Conservation (phyloP, 2,329 filamentous ascomycete species). For the Penicillium brasilianum region DNA sequence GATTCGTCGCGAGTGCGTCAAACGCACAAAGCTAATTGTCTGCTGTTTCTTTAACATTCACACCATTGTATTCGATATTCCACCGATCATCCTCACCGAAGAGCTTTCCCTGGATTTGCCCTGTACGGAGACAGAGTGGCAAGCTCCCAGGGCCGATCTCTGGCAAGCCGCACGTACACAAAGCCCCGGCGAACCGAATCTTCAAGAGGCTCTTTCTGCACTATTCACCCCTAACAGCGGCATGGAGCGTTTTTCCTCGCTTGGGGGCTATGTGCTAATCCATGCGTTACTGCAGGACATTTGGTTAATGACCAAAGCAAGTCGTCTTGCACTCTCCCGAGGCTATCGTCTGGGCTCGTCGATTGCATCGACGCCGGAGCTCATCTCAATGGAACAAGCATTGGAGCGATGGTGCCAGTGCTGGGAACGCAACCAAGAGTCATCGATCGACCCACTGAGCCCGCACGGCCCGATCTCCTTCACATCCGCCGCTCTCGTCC, state of each 20-base stretch:
- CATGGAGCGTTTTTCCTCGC: constrained; percentile 37
- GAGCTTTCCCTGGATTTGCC: constrained; percentile 40
- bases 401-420: constrained; percentile 43
- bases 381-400: constrained; percentile 37
- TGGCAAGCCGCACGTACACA: constrained; percentile 36
- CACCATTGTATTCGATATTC: constrained; percentile 43
- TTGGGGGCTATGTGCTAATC: constrained; percentile 41
- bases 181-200: constrained; percentile 31
- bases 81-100: constrained; percentile 39
- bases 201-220: constrained; percentile 36
- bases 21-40: constrained; percentile 41
- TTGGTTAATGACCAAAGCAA: constrained; percentile 42
- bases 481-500: constrained; percentile 40
- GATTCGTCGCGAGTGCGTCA: constrained; percentile 38
- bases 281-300: constrained; percentile 42
- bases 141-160: constrained; percentile 27
- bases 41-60: constrained; percentile 45
- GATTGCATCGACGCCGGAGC: constrained; percentile 32
- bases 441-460: constrained; percentile 41
- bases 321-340: constrained; percentile 32
- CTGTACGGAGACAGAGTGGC: constrained; percentile 42
- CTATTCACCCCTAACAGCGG: constrained; percentile 31
- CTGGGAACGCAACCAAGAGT: constrained; percentile 44
- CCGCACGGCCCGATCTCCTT: constrained; percentile 42
- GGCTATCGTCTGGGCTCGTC: constrained; percentile 24